phyloP scores from a whole-genome alignment of 2,329 filamentous ascomycete genomes.

The Talaromyces sp. region DNA sequence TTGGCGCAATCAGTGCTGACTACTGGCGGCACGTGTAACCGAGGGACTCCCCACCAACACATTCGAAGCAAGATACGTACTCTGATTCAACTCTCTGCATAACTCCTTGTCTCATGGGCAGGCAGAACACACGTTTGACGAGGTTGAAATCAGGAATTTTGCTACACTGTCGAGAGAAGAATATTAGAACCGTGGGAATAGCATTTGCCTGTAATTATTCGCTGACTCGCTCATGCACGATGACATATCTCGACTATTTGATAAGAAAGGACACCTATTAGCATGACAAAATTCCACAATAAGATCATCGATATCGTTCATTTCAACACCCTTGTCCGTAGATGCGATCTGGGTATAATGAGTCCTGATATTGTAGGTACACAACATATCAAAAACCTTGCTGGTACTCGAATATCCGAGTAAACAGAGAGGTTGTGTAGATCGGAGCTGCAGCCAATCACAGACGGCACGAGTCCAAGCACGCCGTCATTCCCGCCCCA shows the following conservation, averaged over 20 bases:
- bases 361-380: neutral
- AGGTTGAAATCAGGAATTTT: too few species aligned
- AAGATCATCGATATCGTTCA: neutral
- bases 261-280: neutral
- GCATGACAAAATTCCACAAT: neutral
- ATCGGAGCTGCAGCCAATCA: neutral
- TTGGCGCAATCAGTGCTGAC: neutral
- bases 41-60: slow-evolving; percentile 16
- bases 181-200: too few species aligned
- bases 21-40: slow-evolving; percentile 18
- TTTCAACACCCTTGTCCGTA: neutral
- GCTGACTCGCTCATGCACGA: slow-evolving; percentile 4
- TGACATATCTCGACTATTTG: neutral
- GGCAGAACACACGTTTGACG: neutral
- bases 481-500: slow-evolving; percentile 1
- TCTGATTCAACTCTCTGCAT: neutral
- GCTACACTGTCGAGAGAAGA: neutral
- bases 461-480: neutral
- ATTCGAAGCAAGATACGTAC: neutral
- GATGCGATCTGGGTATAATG: neutral
- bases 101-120: neutral
- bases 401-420: neutral
- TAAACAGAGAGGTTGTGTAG: neutral
- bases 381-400: neutral
- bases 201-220: neutral